phyloP scores from a whole-genome alignment of 345 rosid genomes.

The Eucalyptus pumila region DNA sequence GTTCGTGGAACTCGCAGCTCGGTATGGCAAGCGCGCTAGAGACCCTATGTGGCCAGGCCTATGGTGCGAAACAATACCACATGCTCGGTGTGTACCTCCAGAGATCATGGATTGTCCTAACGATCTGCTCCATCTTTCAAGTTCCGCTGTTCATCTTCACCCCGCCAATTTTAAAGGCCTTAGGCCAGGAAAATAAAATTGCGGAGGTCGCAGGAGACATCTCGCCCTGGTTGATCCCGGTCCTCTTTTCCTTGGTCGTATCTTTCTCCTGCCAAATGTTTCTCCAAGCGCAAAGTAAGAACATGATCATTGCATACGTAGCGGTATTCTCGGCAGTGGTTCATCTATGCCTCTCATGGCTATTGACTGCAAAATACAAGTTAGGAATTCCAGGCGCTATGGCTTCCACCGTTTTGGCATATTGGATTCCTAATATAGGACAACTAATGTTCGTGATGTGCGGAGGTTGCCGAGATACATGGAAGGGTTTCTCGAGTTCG shows the following conservation, averaged over 20 bases:
- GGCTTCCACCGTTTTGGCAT: conserved; percentile 49
- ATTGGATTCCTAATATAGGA: conserved; percentile 69
- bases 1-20: conserved; percentile 18
- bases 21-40: conserved; percentile 86
- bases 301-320: conserved; percentile 51
- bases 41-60: conserved; percentile 83
- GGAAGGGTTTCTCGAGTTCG: conserved; percentile 53
- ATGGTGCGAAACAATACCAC: conserved; percentile 69
- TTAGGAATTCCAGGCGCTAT: conserved; percentile 62
- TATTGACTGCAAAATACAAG: conserved; percentile 29
- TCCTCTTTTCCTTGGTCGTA: conserved; percentile 22
- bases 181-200: conserved; percentile 53
- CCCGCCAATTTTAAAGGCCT: conserved; percentile 22
- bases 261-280: conserved; percentile 75
- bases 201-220: conserved; percentile 33
- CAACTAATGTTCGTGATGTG: conserved; percentile 47
- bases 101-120: conserved; percentile 67
- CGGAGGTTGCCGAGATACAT: conserved; percentile 62
- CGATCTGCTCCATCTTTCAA: conserved; percentile 15
- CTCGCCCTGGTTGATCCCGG: conserved; percentile 45
- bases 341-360: conserved; percentile 61
- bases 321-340: conserved; percentile 31
- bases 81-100: conserved; percentile 82
- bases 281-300: conserved; percentile 80
- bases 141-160: conserved; percentile 48